phyloP scores from a whole-genome alignment of 768 basidiomycete species.

The Psilocybe azurescens region DNA sequence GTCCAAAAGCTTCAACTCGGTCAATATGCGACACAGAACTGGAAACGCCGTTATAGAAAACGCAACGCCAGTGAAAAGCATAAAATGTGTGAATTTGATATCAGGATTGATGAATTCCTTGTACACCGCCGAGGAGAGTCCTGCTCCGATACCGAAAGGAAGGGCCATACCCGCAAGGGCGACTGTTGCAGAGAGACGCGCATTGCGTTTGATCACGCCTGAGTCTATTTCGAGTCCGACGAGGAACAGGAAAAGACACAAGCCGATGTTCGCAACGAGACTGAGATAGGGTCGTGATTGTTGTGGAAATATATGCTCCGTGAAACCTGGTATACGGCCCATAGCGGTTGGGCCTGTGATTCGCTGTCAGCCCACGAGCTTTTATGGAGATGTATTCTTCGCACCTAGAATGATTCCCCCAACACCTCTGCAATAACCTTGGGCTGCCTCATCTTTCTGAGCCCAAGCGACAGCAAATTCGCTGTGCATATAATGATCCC shows the following conservation, averaged over 20 bases:
- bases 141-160: slow-evolving; percentile 88
- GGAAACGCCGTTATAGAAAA: slow-evolving; percentile 90
- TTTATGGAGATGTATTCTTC: background rate
- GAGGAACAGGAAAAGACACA: slow-evolving; percentile 89
- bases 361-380: background rate
- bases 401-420: slow-evolving; percentile 89
- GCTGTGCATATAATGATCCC: slow-evolving; percentile 86
- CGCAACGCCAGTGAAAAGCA: slow-evolving; percentile 93
- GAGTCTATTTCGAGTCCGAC: slow-evolving; percentile 93
- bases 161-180: slow-evolving; percentile 84
- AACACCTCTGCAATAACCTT: slow-evolving; percentile 85
- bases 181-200: slow-evolving; percentile 67
- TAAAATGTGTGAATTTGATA: slow-evolving; percentile 85
- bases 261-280: slow-evolving; percentile 88
- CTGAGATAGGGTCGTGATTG: slow-evolving; percentile 77
- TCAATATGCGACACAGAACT: slow-evolving; percentile 85
- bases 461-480: slow-evolving; percentile 64
- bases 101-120: slow-evolving; percentile 68
- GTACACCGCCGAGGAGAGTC: slow-evolving; percentile 69
- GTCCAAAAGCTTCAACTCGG: slow-evolving; percentile 89
- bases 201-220: slow-evolving; percentile 78
- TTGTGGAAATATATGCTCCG: slow-evolving; percentile 80
- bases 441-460: slow-evolving; percentile 84
- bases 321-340: slow-evolving; percentile 88
- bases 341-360: slow-evolving; percentile 54